A percentile compares a stretch with the other conserved stretches of the same genome.
Evolutionary conservation across 208 protist genomes (phyloP).

Genomic region (Spongospora subterranea): DNA sequence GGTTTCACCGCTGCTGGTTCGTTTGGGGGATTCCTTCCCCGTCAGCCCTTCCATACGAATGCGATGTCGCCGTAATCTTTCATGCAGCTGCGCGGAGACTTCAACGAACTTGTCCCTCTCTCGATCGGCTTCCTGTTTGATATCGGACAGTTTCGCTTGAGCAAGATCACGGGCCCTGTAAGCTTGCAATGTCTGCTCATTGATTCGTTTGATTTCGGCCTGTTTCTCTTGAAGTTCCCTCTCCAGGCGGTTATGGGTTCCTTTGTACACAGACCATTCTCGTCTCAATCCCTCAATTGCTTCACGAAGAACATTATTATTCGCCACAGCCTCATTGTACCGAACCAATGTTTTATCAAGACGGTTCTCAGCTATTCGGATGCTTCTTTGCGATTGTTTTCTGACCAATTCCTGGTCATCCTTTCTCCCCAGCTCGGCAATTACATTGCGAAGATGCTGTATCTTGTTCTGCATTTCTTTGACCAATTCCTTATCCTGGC

Average conservation of each 20-base stretch:
- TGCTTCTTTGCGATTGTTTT: neutral
- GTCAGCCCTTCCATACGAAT: neutral
- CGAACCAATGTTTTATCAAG: conserved; percentile 43
- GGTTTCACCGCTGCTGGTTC: too few relatives aligned
- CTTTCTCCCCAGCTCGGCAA: neutral
- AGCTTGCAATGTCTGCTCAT: neutral
- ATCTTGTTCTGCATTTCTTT: neutral
- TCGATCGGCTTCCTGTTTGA: conserved; percentile 36
- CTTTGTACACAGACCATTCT: neutral
- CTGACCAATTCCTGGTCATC: neutral
- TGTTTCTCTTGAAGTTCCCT: neutral
- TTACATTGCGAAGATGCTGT: neutral
- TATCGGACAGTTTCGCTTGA: conserved; percentile 1
- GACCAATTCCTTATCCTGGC: neutral
- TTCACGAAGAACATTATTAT: neutral
- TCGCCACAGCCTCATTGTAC: conserved; percentile 34
- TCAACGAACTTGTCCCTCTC: neutral
- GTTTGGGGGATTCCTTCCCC: neutral
- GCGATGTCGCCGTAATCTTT: neutral
- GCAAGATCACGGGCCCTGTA: neutral
- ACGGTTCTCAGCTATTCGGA: neutral
- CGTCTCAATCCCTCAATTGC: neutral
- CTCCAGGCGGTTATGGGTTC: neutral
- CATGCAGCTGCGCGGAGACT: neutral
- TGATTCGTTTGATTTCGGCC: neutral